These are phyloP conservation scores for Gamsiella multidivaricata DNA, from an alignment of 192 early-diverging fungal species.

Conservation along the genomic window DNA sequence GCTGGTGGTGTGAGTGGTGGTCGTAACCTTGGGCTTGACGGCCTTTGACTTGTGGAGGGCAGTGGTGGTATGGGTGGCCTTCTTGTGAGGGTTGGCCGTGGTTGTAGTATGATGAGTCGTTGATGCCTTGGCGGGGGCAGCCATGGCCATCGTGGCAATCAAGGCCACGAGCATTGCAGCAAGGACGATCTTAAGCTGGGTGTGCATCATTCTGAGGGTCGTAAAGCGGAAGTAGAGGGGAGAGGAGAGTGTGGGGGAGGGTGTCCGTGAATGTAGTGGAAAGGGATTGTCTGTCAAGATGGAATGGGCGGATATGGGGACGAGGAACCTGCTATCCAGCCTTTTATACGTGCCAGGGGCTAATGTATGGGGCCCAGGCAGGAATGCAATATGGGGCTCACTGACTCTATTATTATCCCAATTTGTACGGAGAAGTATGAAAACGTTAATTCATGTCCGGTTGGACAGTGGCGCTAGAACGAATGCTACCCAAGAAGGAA, in stretches of 20 bases:
- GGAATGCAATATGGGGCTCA: too few species aligned
- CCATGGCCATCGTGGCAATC: slow-evolving; percentile 30
- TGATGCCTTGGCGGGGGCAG: slow-evolving; percentile 6
- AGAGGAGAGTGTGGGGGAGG: neutral
- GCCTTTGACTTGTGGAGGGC: neutral
- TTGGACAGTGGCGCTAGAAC: too few species aligned
- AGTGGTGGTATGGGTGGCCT: neutral
- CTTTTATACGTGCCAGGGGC: too few species aligned
- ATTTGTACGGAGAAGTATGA: too few species aligned
- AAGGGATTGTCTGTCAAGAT: neutral
- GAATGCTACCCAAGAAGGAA: too few species aligned
- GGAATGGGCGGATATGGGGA: neutral
- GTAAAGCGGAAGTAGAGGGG: neutral
- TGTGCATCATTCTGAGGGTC: slow-evolving; percentile 2
- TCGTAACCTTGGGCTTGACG: neutral
- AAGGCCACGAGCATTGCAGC: slow-evolving; percentile 30
- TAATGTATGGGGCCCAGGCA: too few species aligned
- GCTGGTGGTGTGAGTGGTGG: neutral
- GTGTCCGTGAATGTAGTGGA: neutral
- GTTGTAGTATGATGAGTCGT: neutral
- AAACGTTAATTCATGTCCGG: too few species aligned
- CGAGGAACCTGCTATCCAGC: too few species aligned
- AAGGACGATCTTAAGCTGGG: slow-evolving; percentile 25
- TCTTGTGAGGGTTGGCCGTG: neutral
- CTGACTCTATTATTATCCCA: too few species aligned